Conservation (phyloP, 1,284 basidiomycete genomes). For the Ustilago loliicola region DNA sequence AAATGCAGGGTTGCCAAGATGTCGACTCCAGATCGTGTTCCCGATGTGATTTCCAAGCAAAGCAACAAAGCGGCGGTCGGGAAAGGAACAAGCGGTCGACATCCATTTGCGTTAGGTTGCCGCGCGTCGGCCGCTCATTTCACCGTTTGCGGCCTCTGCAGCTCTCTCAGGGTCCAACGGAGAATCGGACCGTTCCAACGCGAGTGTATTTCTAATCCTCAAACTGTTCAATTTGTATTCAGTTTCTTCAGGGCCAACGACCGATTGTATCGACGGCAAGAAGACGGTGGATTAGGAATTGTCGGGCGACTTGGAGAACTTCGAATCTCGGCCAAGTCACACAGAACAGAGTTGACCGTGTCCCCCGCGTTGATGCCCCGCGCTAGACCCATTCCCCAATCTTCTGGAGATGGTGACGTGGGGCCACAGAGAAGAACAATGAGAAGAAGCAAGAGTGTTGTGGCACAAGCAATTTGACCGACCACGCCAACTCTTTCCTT, state of each 20-base stretch:
- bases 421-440: background rate
- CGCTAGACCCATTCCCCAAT: background rate
- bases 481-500: background rate
- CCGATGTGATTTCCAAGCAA: background rate
- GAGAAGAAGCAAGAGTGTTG: constrained; percentile 1
- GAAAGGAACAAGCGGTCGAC: constrained; percentile 11
- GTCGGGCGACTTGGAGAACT: constrained; percentile 1
- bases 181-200: constrained; percentile 14
- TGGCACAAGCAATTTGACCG: background rate
- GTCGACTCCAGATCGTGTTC: background rate
- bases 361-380: constrained; percentile 8
- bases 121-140: constrained; percentile 4
- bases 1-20: background rate
- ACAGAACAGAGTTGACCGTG: background rate
- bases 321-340: background rate
- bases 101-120: constrained; percentile 1
- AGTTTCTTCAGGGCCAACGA: background rate
- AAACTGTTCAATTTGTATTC: background rate
- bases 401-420: constrained; percentile 3
- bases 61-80: constrained; percentile 5
- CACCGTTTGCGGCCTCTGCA: background rate
- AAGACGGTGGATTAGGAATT: constrained; percentile 15
- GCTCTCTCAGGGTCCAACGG: constrained; percentile 18
- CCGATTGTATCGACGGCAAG: background rate
- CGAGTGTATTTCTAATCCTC: constrained; percentile 9